Conservation (phyloP, 1,284 basidiomycete genomes). For the Papiliotrema laurentii region DNA sequence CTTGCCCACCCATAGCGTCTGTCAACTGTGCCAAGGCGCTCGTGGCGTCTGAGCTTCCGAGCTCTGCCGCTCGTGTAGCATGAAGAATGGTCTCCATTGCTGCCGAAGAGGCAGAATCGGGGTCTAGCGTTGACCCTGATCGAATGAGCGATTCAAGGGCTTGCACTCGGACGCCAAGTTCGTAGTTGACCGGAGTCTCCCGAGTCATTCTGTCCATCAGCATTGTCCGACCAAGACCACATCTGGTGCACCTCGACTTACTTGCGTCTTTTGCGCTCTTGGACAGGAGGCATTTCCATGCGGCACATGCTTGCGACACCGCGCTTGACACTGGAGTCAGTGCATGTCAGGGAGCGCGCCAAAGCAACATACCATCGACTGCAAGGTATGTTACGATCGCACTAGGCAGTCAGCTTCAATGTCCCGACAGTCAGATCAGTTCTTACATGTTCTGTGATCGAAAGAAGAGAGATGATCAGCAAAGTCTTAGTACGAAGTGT, state of each 20-base stretch:
- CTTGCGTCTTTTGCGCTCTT: slow-evolving; percentile 36
- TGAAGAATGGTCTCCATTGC: slow-evolving; percentile 42
- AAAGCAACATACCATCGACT: slow-evolving; percentile 33
- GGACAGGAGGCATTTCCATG: slow-evolving; percentile 40
- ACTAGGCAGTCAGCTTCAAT: slow-evolving; percentile 22
- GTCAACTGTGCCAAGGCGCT: slow-evolving; percentile 38
- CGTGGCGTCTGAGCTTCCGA: slow-evolving; percentile 36
- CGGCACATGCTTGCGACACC: slow-evolving; percentile 43
- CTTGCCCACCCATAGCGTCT: slow-evolving; percentile 19
- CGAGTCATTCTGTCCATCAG: slow-evolving; percentile 9
- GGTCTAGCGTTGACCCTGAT: slow-evolving; percentile 34
- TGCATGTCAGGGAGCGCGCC: background rate
- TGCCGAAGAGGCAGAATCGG: slow-evolving; percentile 31
- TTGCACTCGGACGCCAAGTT: slow-evolving; percentile 37
- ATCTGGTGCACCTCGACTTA: slow-evolving; percentile 13
- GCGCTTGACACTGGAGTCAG: slow-evolving; percentile 32
- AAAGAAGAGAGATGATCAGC: background rate
- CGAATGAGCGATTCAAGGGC: slow-evolving; percentile 43
- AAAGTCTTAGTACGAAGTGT: background rate
- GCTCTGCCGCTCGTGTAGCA: slow-evolving; percentile 37
- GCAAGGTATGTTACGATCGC: slow-evolving; percentile 46
- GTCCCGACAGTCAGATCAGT: no score
- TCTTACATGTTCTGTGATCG: slow-evolving; percentile 33
- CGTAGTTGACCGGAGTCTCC: slow-evolving; percentile 35
- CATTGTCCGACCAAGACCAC: background rate